Evolutionary conservation across 2,329 filamentous ascomycete species (phyloP).

Genomic region (Ambrosiella beaveri): DNA sequence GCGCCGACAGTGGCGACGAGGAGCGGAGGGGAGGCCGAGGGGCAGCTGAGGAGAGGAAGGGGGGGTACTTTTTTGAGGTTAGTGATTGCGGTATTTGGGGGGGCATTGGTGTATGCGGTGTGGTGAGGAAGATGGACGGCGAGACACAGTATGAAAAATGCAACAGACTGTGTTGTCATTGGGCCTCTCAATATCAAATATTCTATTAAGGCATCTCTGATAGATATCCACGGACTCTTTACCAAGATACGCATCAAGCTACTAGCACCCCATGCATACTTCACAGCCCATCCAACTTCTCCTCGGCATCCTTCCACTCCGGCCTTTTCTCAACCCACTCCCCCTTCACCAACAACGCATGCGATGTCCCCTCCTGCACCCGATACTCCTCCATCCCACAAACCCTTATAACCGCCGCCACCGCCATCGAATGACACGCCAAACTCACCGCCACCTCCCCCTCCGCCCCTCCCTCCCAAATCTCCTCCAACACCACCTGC

Average conservation of each 20-base stretch:
- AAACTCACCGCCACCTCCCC: constrained; percentile 26
- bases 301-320: constrained; percentile 4
- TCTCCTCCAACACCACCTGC: constrained; percentile 27
- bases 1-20: background rate
- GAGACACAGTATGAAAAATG: too few species aligned
- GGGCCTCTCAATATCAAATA: too few species aligned
- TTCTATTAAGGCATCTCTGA: too few species aligned
- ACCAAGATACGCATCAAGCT: too few species aligned
- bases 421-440: constrained; percentile 32
- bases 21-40: too few species aligned
- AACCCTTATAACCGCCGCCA: constrained; percentile 25
- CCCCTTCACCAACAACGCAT: constrained; percentile 38
- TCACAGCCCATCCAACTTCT: background rate
- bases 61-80: constrained; percentile 1
- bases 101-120: constrained; percentile 4
- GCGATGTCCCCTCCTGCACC: constrained; percentile 33
- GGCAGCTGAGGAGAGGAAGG: too few species aligned
- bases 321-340: constrained; percentile 11
- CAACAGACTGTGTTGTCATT: too few species aligned
- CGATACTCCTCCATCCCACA: constrained; percentile 27
- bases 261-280: background rate
- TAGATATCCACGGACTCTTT: too few species aligned
- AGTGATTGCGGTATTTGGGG: constrained; percentile 6
- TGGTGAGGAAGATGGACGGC: background rate
- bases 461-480: constrained; percentile 24